Evolutionary conservation across 1,284 basidiomycete species (phyloP).

Genomic region (Mycosarcoma mackinlayi): DNA sequence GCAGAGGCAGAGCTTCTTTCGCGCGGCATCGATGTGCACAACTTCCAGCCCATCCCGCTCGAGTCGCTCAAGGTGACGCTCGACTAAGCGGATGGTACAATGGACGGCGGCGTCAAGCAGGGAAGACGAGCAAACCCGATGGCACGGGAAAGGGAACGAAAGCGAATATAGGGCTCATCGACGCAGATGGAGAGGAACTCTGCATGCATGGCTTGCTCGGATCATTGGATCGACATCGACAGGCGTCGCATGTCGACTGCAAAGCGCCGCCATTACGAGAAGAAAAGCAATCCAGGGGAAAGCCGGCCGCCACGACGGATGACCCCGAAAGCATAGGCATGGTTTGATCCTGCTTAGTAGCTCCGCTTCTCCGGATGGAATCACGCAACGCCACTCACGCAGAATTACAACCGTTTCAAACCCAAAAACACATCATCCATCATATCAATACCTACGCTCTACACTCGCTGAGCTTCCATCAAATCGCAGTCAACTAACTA

Average conservation of each 20-base stretch:
- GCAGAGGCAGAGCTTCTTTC: constrained; percentile 87
- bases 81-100: constrained; percentile 52
- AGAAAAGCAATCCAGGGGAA: no score
- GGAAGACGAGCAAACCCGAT: not conserved
- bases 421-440: no score
- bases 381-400: no score
- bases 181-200: not conserved
- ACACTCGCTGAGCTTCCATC: no score
- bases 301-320: no score
- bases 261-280: no score
- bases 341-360: not conserved
- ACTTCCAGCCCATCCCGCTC: constrained; percentile 74
- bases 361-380: not conserved
- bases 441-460: no score
- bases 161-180: not conserved
- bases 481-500: no score
- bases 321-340: not conserved
- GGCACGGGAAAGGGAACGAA: not conserved
- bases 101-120: constrained; percentile 3
- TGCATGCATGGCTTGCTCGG: not conserved
- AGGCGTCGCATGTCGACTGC: no score
- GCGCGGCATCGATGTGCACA: constrained; percentile 86
- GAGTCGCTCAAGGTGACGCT: constrained; percentile 67
- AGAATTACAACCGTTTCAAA: no score
- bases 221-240: no score